phyloP scores from a whole-genome alignment of 139 green algal genomes.

The Trebouxia sp. region DNA sequence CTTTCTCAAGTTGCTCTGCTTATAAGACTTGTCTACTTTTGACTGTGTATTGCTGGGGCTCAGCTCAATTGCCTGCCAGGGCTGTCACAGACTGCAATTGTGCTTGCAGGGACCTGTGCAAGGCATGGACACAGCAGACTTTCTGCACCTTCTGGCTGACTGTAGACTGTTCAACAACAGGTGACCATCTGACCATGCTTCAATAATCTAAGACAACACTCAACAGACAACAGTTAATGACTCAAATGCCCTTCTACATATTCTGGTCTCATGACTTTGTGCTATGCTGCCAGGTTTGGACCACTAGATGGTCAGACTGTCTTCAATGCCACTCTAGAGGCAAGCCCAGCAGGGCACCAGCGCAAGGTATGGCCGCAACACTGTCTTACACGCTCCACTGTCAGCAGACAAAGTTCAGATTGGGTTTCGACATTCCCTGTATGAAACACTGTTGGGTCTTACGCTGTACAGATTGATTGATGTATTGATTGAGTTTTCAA shows the following conservation, averaged over 20 bases:
- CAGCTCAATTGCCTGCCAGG: too few species aligned
- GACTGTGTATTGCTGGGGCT: too few species aligned
- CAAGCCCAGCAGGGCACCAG: background rate
- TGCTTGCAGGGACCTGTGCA: background rate
- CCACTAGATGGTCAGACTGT: slow-evolving; percentile 1
- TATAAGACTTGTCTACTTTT: too few species aligned
- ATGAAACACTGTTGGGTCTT: too few species aligned
- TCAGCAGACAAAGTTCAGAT: too few species aligned
- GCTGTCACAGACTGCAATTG: background rate
- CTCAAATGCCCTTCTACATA: background rate
- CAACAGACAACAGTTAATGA: too few species aligned
- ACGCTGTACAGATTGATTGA: too few species aligned
- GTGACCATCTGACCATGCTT: background rate
- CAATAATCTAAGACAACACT: background rate
- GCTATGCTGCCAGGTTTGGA: background rate
- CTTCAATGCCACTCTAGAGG: background rate
- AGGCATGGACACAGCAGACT: slow-evolving; percentile 6
- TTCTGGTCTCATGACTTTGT: background rate
- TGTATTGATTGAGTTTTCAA: too few species aligned
- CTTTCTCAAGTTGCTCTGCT: background rate
- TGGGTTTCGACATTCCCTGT: too few species aligned
- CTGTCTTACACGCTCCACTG: background rate
- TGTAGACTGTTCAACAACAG: background rate
- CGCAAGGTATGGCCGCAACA: background rate
- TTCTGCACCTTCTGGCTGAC: slow-evolving; percentile 7